Evolutionary conservation across 805 yeast genomes (phyloP), one percentile per base, ranked within the genome.

Genomic region (Candida maris): DNA sequence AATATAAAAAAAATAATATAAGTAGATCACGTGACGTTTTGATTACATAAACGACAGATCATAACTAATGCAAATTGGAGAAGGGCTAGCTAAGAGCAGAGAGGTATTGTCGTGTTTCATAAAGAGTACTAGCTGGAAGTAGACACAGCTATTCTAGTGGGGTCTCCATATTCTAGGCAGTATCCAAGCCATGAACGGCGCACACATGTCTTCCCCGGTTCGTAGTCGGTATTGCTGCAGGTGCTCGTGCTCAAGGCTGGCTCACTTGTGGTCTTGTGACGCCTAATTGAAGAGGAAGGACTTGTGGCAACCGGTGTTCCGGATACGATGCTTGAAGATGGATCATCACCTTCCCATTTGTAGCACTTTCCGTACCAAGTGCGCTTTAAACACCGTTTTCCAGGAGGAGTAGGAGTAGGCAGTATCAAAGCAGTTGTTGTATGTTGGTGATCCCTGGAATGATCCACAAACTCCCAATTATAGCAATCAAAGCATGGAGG

Each of bases 401-500:
- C 73, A 3, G 51, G 47, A 2, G 42, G 40, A 5, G 42, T 49
- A 5, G 55, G 62, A 14, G 46, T 45, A 10, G 46, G 47, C 8
- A 51, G 31, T n/a, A 52, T 35, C 22, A 45, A 68, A 43, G 61
- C 63, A 4, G 55, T 39, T 6, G 59, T 45, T 12, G 48, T 31
- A 13, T 38, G 54, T 48, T 27, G 46, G 45, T 48, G 47, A 3
- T 52, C 53, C 10, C 46, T 68, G 35, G 69, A 69, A 37, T 69
- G 77, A 16, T 71, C 68, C 3, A 82, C 75, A 57, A 74, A 88
- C 33, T 79, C 71, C 97, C 97, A 89, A 53, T 85, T 84, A 60
- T 75, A 84, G 58, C 97, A 89, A 52, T 89, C 97, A 37, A 80
- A 71, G 57, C 97, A 89, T 0, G 93, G 88, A 1, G 89, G 84